These are phyloP conservation scores for Leccinum olivaceopallidum DNA, from an alignment of 768 basidiomycete genomes.

Conservation along the genomic window DNA sequence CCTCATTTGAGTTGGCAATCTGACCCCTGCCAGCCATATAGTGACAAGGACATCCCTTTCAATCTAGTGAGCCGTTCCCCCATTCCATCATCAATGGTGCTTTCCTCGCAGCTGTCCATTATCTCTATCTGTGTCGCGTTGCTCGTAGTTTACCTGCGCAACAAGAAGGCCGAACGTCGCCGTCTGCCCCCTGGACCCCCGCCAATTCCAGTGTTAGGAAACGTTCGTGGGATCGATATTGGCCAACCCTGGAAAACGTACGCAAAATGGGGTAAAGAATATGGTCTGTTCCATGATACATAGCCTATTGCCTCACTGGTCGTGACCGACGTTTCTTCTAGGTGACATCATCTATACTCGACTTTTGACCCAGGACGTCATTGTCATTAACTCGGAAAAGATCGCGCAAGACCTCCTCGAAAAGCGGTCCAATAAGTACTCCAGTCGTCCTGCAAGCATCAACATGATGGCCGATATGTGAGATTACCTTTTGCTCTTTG, in stretches of 20 bases:
- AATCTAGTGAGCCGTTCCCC: neutral
- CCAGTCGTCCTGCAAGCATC: conserved; percentile 23
- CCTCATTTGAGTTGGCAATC: neutral
- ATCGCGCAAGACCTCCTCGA: conserved; percentile 27
- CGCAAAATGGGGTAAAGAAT: conserved; percentile 19
- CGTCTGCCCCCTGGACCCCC: conserved; percentile 26
- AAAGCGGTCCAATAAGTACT: conserved; percentile 24
- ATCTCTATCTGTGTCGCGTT: conserved; percentile 13
- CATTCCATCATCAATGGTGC: conserved; percentile 3
- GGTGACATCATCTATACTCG: conserved; percentile 26
- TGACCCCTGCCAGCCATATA: neutral
- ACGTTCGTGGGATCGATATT: conserved; percentile 20
- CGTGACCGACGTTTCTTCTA: conserved; percentile 3
- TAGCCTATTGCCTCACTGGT: neutral
- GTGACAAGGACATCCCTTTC: neutral
- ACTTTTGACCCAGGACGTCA: conserved; percentile 24
- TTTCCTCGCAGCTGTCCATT: conserved; percentile 1
- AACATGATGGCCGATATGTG: conserved; percentile 22
- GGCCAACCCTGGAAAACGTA: conserved; percentile 25
- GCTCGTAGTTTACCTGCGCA: conserved; percentile 12
- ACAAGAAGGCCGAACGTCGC: conserved; percentile 7
- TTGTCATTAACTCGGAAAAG: conserved; percentile 29
- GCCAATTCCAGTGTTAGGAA: conserved; percentile 22
- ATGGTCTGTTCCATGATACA: conserved; percentile 17
- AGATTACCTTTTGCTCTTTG: neutral